These are phyloP conservation scores for Musa schizocarpa DNA, from an alignment of 176 grass and related monocot species.

Conservation along the genomic window DNA sequence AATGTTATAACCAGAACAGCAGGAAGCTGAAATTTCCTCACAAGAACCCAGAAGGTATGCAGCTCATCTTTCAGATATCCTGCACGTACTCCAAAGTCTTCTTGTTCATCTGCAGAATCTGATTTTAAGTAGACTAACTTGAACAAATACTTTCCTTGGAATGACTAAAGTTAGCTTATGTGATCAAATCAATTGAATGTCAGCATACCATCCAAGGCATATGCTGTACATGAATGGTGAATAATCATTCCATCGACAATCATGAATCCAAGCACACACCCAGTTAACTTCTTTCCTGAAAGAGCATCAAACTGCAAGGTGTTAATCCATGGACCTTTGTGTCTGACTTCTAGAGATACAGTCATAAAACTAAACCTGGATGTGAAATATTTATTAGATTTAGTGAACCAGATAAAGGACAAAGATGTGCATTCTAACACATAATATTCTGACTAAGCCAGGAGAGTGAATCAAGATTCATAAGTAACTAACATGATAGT, in stretches of 20 bases:
- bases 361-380: background rate
- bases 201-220: constrained; percentile 53
- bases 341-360: background rate
- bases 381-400: no score
- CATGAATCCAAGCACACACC: constrained; percentile 27
- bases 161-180: background rate
- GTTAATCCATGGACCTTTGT: background rate
- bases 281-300: constrained; percentile 35
- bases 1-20: constrained; percentile 56
- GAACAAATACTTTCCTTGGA: background rate
- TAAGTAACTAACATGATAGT: no score
- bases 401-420: no score
- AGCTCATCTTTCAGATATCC: constrained; percentile 34
- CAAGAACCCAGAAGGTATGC: constrained; percentile 31
- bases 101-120: background rate
- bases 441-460: background rate
- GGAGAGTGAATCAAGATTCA: no score
- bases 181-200: background rate
- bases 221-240: constrained; percentile 21
- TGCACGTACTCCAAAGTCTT: constrained; percentile 12
- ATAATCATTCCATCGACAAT: constrained; percentile 26
- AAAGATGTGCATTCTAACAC: no score
- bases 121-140: background rate
- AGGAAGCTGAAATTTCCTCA: constrained; percentile 66
- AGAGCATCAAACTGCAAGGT: background rate